Evolutionary conservation across 139 green algal genomes (phyloP).

Genomic region (Zygnema circumcarinatum): DNA sequence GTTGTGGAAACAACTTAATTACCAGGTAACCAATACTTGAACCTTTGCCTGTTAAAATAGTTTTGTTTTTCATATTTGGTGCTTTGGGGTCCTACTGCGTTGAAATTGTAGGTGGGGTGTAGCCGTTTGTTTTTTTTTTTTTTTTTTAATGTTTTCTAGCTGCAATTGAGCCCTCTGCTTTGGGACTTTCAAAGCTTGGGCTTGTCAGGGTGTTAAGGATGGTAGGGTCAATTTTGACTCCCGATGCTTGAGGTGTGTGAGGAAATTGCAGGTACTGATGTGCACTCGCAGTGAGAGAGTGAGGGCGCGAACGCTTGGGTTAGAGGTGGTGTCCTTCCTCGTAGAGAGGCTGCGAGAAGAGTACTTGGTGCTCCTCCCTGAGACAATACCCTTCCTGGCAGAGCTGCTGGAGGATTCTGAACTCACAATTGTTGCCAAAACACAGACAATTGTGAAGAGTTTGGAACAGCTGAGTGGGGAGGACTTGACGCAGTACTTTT

Average conservation of each 20-base stretch:
- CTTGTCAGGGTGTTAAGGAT: too few relatives aligned
- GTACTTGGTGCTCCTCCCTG: constrained; percentile 79
- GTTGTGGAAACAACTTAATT: constrained; percentile 86
- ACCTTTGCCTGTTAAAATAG: not conserved
- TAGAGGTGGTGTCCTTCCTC: constrained; percentile 9
- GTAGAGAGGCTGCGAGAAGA: constrained; percentile 80
- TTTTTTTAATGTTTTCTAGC: constrained; percentile 42
- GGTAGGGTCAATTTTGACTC: too few relatives aligned
- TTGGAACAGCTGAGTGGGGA: constrained; percentile 87
- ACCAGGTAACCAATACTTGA: constrained; percentile 34
- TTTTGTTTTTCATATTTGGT: not conserved
- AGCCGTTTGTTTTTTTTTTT: not conserved
- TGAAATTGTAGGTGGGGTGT: not conserved
- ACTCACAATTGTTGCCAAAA: constrained; percentile 67
- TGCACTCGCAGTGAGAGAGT: constrained; percentile 39
- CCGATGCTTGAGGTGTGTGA: too few relatives aligned
- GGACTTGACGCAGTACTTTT: constrained; percentile 78
- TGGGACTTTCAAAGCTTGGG: too few relatives aligned
- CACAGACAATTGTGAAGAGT: constrained; percentile 69
- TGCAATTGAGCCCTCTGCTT: too few relatives aligned
- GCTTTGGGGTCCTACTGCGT: not conserved
- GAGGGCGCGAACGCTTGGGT: constrained; percentile 2
- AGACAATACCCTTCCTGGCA: constrained; percentile 85
- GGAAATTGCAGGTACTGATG: too few relatives aligned
- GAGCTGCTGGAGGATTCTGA: constrained; percentile 92